Evolutionary conservation across 2,329 filamentous ascomycete genomes (phyloP).

Genomic region (Colletotrichum gloeosporioides): DNA sequence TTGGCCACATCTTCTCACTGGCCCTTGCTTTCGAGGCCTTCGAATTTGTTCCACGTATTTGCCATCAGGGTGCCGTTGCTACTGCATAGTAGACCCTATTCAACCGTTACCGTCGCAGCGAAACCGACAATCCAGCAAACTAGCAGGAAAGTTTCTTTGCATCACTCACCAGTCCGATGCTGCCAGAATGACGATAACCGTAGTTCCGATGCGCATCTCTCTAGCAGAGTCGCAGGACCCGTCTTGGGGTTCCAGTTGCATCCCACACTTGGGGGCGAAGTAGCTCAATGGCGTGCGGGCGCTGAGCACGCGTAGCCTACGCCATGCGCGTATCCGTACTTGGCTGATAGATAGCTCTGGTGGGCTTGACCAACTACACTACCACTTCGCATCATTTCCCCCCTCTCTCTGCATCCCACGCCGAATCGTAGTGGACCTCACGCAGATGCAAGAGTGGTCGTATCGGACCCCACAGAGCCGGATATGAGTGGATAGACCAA

Average conservation of each 20-base stretch:
- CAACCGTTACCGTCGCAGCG: background rate
- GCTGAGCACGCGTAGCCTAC: conserved; percentile 7
- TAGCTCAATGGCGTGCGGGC: conserved; percentile 7
- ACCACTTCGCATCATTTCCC: background rate
- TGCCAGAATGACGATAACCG: background rate
- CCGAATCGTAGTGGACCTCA: conserved; percentile 1
- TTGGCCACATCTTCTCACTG: background rate
- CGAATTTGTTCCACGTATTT: background rate
- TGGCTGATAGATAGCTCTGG: background rate
- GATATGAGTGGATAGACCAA: background rate
- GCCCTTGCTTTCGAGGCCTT: background rate
- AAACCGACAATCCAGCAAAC: background rate
- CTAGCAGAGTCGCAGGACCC: background rate
- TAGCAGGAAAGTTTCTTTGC: background rate
- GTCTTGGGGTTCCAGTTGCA: background rate
- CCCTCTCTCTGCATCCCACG: conserved; percentile 1
- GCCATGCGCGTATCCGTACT: background rate
- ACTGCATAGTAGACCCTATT: background rate
- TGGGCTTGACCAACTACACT: background rate
- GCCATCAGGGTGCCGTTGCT: background rate
- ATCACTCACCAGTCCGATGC: background rate
- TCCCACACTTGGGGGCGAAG: background rate
- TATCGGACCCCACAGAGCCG: background rate
- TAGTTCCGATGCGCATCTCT: background rate
- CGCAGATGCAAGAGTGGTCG: background rate